phyloP scores from a whole-genome alignment of 352 stramenopile species.

The Halophytophthora batemanensis region DNA sequence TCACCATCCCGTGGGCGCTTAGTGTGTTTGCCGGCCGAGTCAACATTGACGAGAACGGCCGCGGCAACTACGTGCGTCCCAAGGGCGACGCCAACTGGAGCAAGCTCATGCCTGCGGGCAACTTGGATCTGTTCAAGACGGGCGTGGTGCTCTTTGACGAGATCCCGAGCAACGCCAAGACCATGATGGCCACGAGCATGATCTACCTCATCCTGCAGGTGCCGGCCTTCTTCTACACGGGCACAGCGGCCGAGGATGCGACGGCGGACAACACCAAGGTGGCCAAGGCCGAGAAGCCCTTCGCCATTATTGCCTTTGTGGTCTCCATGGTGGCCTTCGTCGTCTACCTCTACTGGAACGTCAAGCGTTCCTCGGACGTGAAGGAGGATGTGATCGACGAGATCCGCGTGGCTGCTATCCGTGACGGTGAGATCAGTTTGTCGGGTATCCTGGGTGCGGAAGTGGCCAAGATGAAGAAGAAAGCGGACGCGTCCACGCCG shows the following conservation, averaged over 20 bases:
- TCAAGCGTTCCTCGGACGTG: slow-evolving; percentile 72
- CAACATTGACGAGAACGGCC: slow-evolving; percentile 88
- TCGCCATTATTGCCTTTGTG: slow-evolving; percentile 86
- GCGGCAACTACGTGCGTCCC: slow-evolving; percentile 80
- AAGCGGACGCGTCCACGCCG: slow-evolving; percentile 37
- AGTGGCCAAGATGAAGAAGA: slow-evolving; percentile 63
- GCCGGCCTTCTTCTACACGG: slow-evolving; percentile 89
- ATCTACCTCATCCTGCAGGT: slow-evolving; percentile 97
- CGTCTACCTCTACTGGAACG: slow-evolving; percentile 91
- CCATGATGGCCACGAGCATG: slow-evolving; percentile 92
- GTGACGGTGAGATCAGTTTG: slow-evolving; percentile 72
- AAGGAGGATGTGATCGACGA: slow-evolving; percentile 67
- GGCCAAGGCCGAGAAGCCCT: slow-evolving; percentile 85
- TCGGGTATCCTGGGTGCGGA: slow-evolving; percentile 77
- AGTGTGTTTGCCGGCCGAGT: slow-evolving; percentile 93
- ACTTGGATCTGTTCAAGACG: slow-evolving; percentile 58
- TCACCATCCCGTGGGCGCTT: slow-evolving; percentile 97
- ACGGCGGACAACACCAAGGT: slow-evolving; percentile 64
- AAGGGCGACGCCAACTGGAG: slow-evolving; percentile 78
- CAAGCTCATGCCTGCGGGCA: slow-evolving; percentile 83
- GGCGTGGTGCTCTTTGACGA: slow-evolving; percentile 82
- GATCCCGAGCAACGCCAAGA: slow-evolving; percentile 86
- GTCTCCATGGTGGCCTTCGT: slow-evolving; percentile 90
- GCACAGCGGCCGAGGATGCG: slow-evolving; percentile 54
- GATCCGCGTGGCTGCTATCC: slow-evolving; percentile 68